Evolutionary conservation across 2,329 filamentous ascomycete species (phyloP).

Genomic region (Dactylonectria macrodidyma): DNA sequence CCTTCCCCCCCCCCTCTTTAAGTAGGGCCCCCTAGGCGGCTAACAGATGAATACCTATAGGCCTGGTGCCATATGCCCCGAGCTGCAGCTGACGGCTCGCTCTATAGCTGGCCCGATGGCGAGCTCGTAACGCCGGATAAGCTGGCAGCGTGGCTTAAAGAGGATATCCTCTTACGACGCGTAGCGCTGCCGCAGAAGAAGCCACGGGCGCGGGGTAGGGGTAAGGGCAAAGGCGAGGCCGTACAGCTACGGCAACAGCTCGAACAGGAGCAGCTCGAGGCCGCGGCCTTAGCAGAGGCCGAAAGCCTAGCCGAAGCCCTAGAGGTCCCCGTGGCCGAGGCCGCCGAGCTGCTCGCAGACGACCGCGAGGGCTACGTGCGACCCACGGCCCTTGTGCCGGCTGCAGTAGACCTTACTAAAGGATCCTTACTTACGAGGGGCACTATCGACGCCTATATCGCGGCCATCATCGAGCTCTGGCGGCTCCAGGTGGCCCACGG

Average conservation of each 20-base stretch:
- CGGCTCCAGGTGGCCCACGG: too few species aligned
- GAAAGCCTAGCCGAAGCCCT: constrained; percentile 3
- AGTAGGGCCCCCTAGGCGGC: neutral
- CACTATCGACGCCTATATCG: too few species aligned
- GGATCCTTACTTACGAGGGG: constrained; percentile 3
- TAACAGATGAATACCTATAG: constrained; percentile 3
- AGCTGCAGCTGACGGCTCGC: neutral
- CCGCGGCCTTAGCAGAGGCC: neutral
- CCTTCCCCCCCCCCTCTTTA: neutral
- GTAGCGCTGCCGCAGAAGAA: constrained; percentile 6
- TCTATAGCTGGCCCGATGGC: neutral
- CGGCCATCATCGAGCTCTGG: too few species aligned
- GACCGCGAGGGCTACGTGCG: neutral
- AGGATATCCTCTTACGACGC: neutral
- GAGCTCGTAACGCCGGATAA: neutral
- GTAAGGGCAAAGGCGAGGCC: constrained; percentile 1
- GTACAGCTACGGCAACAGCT: constrained; percentile 6
- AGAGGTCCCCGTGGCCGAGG: neutral
- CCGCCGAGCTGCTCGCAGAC: constrained; percentile 3
- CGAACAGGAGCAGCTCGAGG: constrained; percentile 1
- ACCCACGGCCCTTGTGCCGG: neutral
- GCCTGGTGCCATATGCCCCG: constrained; percentile 3
- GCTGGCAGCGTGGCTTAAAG: neutral
- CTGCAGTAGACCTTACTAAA: constrained; percentile 6
- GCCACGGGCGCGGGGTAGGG: constrained; percentile 6